Base-by-base conservation (phyloP, 2,329 filamentous ascomycete genomes). In the Phyllosticta citrichinensis region DNA sequence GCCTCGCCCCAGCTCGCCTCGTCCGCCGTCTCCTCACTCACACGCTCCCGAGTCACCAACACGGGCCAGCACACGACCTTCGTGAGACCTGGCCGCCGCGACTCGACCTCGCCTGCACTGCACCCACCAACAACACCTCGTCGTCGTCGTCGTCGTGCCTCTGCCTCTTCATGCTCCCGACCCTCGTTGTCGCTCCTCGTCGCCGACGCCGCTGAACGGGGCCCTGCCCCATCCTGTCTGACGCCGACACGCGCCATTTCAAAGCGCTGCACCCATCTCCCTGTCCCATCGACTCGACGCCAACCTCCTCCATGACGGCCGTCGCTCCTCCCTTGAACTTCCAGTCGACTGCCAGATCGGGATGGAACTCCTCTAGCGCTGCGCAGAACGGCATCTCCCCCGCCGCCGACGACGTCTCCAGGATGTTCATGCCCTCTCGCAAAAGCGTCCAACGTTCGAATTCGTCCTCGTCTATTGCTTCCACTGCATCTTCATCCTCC, bases 361-460 rank as follows among this genome's bases (percentile, higher is more conserved):
- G 80, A 83, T 86, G 83, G 83, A 83, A 79, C 74, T 76, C 75
- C 77, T 70, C 76, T 79, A 80, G 81, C 75, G 77, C 76, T 75
- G 77, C 78, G 71, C 78, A 82, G 76, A 84, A 81, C 77, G 80
- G 81, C 72, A 77, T 84, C 68, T 81, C 87, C 71, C 89, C 91
- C 85, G 89, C 88, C 77, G 78, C 86, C 73, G 91, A 96, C 78
- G 90, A 96, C 76, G 85, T 87, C 66, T 85, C 88, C 77, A 87
- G 88, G 74, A 92, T 96, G 83, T 90, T 95, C 74, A 87, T 89
- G 82, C 89, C 90, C 70, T 33, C 51, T 24, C 89, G 91, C 68
- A 97, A 96, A 78, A 86, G 83, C 71, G 81, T 91, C 64, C 89
- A 93, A 74, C 86, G 93, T 73, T 87, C 87, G 70, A 96, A 91